A percentile compares a stretch with the other conserved stretches of the same genome.
Evolutionary conservation across 73 alveolate species (phyloP).

Genomic region (Paramecium pentaurelia): DNA sequence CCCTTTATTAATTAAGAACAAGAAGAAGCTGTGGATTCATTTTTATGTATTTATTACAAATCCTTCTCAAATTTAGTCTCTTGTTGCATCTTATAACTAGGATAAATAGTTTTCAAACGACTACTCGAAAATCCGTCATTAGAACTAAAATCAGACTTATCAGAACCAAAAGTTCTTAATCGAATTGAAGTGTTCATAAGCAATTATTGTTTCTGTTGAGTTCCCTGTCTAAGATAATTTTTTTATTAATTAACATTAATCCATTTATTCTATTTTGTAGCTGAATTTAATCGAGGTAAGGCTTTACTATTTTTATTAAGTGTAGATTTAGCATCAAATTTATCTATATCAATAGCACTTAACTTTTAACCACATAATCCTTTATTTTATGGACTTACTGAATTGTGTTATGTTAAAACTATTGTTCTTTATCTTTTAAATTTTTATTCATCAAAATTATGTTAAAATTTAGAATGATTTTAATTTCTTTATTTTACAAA

Average conservation of each 20-base stretch:
- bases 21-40: not conserved
- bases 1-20: not conserved
- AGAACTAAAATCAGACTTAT: not conserved
- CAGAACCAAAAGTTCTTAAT: constrained; percentile 29
- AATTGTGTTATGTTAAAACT: not conserved
- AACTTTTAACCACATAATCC: not conserved
- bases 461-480: not conserved
- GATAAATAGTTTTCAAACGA: not conserved
- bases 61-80: not conserved
- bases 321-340: not conserved
- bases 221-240: not conserved
- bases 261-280: not conserved
- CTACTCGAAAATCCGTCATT: constrained; percentile 28
- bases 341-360: not conserved
- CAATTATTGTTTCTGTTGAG: not conserved
- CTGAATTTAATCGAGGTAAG: not conserved
- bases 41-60: not conserved
- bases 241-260: not conserved
- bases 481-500: not conserved
- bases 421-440: not conserved
- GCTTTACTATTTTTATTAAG: not conserved
- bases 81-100: not conserved
- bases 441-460: not conserved
- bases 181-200: not conserved
- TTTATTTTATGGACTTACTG: not conserved